These are phyloP conservation scores for Boletus vermiculosoides DNA, from an alignment of 768 basidiomycete genomes.

Conservation along the genomic window DNA sequence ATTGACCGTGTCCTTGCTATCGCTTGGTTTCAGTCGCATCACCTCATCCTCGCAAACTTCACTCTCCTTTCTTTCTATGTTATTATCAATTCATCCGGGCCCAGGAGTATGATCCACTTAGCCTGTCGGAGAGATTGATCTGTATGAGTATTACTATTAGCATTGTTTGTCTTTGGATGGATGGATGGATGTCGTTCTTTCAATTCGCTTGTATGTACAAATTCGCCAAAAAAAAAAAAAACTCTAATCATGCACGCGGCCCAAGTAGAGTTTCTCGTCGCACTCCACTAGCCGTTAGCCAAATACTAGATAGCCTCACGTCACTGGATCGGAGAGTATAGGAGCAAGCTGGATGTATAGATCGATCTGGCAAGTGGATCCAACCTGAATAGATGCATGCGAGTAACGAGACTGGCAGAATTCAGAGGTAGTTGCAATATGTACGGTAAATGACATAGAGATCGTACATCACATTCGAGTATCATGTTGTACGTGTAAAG, in stretches of 20 bases:
- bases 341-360: background rate
- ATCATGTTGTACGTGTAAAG: too few relatives aligned
- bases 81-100: background rate
- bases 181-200: background rate
- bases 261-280: background rate
- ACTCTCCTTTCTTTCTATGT: background rate
- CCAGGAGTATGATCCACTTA: background rate
- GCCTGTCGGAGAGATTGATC: background rate
- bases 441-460: too few relatives aligned
- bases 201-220: constrained; percentile 1
- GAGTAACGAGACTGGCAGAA: too few relatives aligned
- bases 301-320: background rate
- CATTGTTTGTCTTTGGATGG: background rate
- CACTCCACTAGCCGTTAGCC: too few relatives aligned
- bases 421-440: too few relatives aligned
- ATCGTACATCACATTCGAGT: background rate
- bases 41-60: background rate
- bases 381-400: background rate
- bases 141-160: constrained; percentile 5
- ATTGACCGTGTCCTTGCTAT: background rate
- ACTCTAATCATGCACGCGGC: background rate
- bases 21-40: constrained; percentile 1
- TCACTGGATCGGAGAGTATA: background rate
- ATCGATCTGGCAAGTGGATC: too few relatives aligned
- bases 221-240: too few relatives aligned